phyloP scores from a whole-genome alignment of 495 filamentous ascomycete species.

The Annulohypoxylon stygium region DNA sequence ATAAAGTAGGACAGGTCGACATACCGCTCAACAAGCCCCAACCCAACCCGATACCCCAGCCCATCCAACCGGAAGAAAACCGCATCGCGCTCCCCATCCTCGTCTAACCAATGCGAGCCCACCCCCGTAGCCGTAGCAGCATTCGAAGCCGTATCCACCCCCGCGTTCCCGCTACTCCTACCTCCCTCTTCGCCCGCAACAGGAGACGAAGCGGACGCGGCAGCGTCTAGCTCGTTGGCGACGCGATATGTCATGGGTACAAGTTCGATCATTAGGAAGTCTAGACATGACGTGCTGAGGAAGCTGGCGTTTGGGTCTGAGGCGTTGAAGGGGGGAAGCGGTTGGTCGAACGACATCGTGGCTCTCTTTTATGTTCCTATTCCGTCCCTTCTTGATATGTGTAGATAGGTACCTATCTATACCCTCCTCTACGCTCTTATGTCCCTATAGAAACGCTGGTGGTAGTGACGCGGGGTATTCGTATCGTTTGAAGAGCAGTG shows the following conservation, averaged over 20 bases:
- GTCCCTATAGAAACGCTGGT: neutral
- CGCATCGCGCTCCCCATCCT: conserved; percentile 84
- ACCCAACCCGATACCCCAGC: conserved; percentile 90
- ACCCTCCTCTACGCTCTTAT: neutral
- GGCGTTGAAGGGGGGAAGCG: conserved; percentile 75
- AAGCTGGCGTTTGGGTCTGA: conserved; percentile 83
- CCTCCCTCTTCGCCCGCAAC: neutral
- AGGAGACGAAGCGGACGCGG: conserved; percentile 11
- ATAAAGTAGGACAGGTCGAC: conserved; percentile 40
- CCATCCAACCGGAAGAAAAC: conserved; percentile 87
- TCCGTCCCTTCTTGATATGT: too few species aligned
- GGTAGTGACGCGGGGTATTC: neutral
- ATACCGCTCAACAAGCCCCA: conserved; percentile 92
- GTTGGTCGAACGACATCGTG: conserved; percentile 81
- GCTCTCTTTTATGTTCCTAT: neutral
- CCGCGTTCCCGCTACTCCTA: neutral
- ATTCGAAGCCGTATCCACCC: neutral
- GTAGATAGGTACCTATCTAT: too few species aligned
- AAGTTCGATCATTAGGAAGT: conserved; percentile 94
- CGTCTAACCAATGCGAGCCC: conserved; percentile 58
- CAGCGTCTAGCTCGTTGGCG: conserved; percentile 66
- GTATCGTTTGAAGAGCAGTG: neutral
- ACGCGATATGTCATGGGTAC: conserved; percentile 94
- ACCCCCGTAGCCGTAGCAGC: conserved; percentile 4
- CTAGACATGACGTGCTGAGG: conserved; percentile 83